phyloP scores from a whole-genome alignment of 139 green algal genomes.

The Tetradesmus lagerheimii region DNA sequence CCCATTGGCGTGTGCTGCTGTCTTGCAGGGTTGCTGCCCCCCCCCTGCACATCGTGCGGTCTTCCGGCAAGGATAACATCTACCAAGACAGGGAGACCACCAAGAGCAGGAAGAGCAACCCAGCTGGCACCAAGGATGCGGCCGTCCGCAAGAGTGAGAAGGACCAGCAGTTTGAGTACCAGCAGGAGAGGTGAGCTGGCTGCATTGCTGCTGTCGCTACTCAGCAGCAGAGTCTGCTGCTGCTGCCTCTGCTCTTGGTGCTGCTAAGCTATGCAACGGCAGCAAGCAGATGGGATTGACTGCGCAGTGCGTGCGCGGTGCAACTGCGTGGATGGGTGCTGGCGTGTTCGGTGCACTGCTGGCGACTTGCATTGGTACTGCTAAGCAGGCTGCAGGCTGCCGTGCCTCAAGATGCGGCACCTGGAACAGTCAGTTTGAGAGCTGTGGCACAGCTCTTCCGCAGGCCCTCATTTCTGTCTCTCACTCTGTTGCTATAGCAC shows the following conservation, averaged over 20 bases:
- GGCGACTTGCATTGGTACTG: too few relatives aligned
- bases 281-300: too few relatives aligned
- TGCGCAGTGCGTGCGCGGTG: too few relatives aligned
- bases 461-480: background rate
- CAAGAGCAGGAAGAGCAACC: background rate
- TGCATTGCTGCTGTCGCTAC: background rate
- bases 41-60: background rate
- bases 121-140: background rate
- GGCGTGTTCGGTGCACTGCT: too few relatives aligned
- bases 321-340: too few relatives aligned
- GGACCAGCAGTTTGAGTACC: constrained; percentile 17
- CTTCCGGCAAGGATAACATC: constrained; percentile 4
- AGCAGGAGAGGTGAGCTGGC: constrained; percentile 11
- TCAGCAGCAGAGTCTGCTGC: background rate
- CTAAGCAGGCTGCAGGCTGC: too few relatives aligned
- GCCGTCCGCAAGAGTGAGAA: background rate
- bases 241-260: background rate
- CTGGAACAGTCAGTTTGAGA: too few relatives aligned
- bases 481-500: background rate
- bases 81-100: constrained; percentile 15
- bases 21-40: background rate
- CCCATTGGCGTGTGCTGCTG: background rate
- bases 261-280: too few relatives aligned
- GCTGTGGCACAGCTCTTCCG: too few relatives aligned
- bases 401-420: too few relatives aligned